A percentile compares a stretch with the other conserved stretches of the same genome.
These are phyloP conservation scores for Lomentospora prolificans DNA, from an alignment of 2,329 filamentous ascomycete genomes.

Conservation along the genomic window DNA sequence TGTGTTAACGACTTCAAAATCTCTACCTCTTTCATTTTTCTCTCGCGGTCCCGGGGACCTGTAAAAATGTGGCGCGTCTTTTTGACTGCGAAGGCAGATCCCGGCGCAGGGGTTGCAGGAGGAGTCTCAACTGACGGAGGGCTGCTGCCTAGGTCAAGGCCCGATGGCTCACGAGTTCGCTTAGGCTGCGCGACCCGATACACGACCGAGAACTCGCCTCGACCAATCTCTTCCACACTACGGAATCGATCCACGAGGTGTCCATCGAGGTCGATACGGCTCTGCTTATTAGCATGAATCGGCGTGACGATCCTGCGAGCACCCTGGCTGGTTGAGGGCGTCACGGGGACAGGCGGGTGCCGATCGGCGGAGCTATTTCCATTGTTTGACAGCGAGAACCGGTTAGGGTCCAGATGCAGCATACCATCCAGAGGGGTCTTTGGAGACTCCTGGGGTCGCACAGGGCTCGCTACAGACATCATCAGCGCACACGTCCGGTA, in stretches of 20 bases:
- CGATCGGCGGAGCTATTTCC: conserved; percentile 10
- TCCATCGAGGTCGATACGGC: conserved; percentile 58
- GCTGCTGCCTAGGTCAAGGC: conserved; percentile 5
- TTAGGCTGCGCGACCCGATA: conserved; percentile 57
- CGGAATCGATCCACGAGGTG: conserved; percentile 67
- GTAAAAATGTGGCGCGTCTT: conserved; percentile 75
- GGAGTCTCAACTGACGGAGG: conserved; percentile 6
- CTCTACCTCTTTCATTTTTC: conserved; percentile 74
- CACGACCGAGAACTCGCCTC: conserved; percentile 88
- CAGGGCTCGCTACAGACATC: conserved; percentile 6
- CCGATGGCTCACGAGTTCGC: conserved; percentile 15
- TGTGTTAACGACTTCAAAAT: conserved; percentile 68
- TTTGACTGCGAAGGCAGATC: conserved; percentile 80
- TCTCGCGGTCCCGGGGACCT: conserved; percentile 69
- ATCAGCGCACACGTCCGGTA: neutral
- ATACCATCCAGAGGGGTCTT: conserved; percentile 65
- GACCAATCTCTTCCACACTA: conserved; percentile 69
- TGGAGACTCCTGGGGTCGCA: conserved; percentile 1
- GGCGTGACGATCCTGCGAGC: conserved; percentile 49
- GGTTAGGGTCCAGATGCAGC: conserved; percentile 69
- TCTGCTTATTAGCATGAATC: conserved; percentile 58
- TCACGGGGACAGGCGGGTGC: conserved; percentile 50
- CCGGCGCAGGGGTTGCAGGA: conserved; percentile 43
- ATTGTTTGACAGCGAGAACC: conserved; percentile 67
- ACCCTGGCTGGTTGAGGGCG: conserved; percentile 52